Evolutionary conservation across 176 grass and related monocot species (phyloP).

Genomic region (Eragrostis curvula): DNA sequence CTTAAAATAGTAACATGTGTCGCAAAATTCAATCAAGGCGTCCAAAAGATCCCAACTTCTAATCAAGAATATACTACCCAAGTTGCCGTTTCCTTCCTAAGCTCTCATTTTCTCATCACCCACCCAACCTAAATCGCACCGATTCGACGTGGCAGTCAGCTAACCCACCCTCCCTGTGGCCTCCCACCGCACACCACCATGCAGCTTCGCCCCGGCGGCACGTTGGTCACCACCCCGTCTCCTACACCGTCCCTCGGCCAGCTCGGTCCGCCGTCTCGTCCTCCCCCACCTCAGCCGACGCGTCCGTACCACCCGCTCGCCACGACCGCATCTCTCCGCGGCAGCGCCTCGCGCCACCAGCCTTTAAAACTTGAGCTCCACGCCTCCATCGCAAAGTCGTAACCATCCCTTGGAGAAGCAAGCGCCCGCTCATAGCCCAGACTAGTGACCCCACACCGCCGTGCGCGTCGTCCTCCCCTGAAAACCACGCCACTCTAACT

Average conservation of each 20-base stretch:
- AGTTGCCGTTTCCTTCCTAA: constrained; percentile 17
- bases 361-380: constrained; percentile 57
- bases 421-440: constrained; percentile 24
- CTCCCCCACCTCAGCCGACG: neutral
- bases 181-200: constrained; percentile 4
- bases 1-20: neutral
- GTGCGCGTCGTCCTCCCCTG: constrained; percentile 1
- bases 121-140: constrained; percentile 60
- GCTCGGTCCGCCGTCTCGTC: neutral
- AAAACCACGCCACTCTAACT: constrained; percentile 7
- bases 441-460: constrained; percentile 20
- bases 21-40: neutral
- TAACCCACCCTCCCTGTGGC: constrained; percentile 59
- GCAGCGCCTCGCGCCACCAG: neutral
- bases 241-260: constrained; percentile 10
- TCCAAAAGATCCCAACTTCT: neutral
- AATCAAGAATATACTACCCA: neutral
- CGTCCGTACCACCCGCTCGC: neutral
- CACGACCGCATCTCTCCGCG: constrained; percentile 1
- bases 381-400: constrained; percentile 39
- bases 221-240: constrained; percentile 64
- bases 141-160: constrained; percentile 59
- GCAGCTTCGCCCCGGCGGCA: constrained; percentile 7
- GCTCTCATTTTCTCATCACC: constrained; percentile 39
- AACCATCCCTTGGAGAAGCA: constrained; percentile 43